Percentiles rank a stretch among this genome's conserved stretches.
Evolutionary conservation across 2,329 filamentous ascomycete species (phyloP).

Genomic region (Madurella fahalii): DNA sequence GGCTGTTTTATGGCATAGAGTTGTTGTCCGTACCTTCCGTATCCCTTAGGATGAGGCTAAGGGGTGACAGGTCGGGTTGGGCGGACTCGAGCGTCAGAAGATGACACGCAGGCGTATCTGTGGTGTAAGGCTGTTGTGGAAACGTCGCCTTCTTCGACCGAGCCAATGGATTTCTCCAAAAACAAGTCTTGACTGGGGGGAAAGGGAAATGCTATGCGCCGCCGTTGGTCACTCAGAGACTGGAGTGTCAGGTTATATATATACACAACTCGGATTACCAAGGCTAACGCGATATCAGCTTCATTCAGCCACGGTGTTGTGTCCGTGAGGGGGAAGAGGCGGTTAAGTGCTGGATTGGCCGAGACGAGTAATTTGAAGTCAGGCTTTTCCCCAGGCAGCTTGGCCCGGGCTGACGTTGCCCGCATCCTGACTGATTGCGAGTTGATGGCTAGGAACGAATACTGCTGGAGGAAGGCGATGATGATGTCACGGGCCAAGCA

Average conservation of each 20-base stretch:
- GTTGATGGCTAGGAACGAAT: background rate
- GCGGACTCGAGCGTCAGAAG: background rate
- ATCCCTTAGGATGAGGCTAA: background rate
- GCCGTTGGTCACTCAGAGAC: too few relatives aligned
- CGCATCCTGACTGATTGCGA: background rate
- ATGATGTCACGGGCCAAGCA: conserved; percentile 14
- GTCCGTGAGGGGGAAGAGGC: background rate
- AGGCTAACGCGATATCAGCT: background rate
- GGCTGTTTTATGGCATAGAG: background rate
- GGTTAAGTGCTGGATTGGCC: background rate
- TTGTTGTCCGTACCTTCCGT: background rate
- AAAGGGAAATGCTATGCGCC: too few relatives aligned
- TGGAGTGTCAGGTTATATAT: too few relatives aligned
- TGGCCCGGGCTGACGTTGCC: background rate
- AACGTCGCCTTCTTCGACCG: background rate
- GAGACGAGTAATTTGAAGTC: background rate
- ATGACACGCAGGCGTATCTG: background rate
- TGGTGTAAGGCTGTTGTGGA: background rate
- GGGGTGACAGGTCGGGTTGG: background rate
- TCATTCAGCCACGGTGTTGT: background rate
- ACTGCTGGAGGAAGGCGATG: background rate
- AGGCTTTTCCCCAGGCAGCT: background rate
- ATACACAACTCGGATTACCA: background rate
- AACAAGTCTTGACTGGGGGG: too few relatives aligned
- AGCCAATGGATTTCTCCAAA: background rate